Base-by-base conservation (phyloP, 306 rosid species). In the Purshia tridentata region DNA sequence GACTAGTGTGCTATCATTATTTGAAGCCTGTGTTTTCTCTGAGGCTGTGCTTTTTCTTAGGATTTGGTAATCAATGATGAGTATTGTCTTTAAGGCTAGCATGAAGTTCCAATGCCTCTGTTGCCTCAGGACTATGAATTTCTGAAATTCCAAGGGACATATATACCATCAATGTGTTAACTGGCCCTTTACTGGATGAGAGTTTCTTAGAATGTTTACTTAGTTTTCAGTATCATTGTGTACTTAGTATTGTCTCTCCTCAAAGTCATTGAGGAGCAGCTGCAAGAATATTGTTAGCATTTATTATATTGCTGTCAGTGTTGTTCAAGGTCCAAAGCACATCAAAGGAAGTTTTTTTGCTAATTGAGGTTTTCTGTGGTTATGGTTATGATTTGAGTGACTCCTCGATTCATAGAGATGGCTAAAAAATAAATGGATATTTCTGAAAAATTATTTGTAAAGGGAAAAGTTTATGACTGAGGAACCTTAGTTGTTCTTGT, bases 401-500 rank as follows among this genome's bases (percentile, higher is more conserved):
- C 48, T 37, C 11, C 48, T 51, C 49, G 51, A n/a, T 37, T 51
- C 59, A n/a, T 69, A 51, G 16, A 37, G 19, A 37, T 14, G 51
- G 12, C 11, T 0, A 35, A 51, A 51, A 6, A 9, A 23, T 35
- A 12, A 22, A 50, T 35, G 18, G 12, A 69, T 50, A 16, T 49
- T 49, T 16, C 5, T 50, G 11, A 39, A 29, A 23, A 39, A 29
- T 7, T 2, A 3, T 55, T 55, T 55, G 19, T 35, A 9, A 7
- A 19, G 9, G 0, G 14, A 37, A 35, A 16, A 20, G 41, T 20
- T 11, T 22, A 47, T 67, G 45, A 60, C 41, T 56, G 18, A 57
- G 67, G 18, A 54, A 61, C 47, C 18, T 9, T 45, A 41, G n/a
- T 6, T 77, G 64, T n/a, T 74, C 29, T 70, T 20, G 46, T 57